Evolutionary conservation across 345 rosid genomes (phyloP), one percentile per base, ranked within the genome.

Genomic region (Balakata baccata): DNA sequence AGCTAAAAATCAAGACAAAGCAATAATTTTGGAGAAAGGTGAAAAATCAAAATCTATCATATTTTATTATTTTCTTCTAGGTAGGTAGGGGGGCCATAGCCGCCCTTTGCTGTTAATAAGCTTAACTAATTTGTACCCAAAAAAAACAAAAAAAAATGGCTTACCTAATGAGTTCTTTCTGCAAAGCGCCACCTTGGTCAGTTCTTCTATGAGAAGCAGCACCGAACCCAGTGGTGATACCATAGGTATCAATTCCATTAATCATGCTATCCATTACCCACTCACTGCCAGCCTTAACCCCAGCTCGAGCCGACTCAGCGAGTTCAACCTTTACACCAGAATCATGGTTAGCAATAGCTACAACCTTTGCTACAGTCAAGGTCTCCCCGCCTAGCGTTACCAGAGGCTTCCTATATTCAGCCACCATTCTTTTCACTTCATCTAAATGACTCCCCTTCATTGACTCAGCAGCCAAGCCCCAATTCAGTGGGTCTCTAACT

Each of bases 361-460:
- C 87, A 17, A 91, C 98, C 77, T 93, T 96, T 29, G 88, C 95
- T 10, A 93, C 84, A n/a, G 96, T 93, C 57, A 93, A 72, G 66
- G 84, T 86, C 77, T 93, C 85, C 2, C 97, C 98, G 0, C 92
- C 97, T 0, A 93, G 87, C 54, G 74, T 78, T 7, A 91, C 91
- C 54, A 78, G 74, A 5, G 92, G 88, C 70, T 73, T 87, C 76
- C 92, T 82, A 75, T 77, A 88, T 7, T 91, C 92, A 16, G 69
- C 84, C 5, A 93, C 88, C 98, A 93, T 93, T 46, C 84, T 74
- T 56, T 81, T 91, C 66, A 93, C 97, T 60, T 93, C 97, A 8
- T 91, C 94, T 11, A 91, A 84, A 81, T 93, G 97, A 79, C 97
- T 91, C 1, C 98, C 97, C 74, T 81, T 86, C 79, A 93, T 59